A percentile compares a stretch with the other conserved stretches of the same genome.
These are phyloP conservation scores for Allium sativum DNA, from an alignment of 106 monocot species.

Conservation along the genomic window DNA sequence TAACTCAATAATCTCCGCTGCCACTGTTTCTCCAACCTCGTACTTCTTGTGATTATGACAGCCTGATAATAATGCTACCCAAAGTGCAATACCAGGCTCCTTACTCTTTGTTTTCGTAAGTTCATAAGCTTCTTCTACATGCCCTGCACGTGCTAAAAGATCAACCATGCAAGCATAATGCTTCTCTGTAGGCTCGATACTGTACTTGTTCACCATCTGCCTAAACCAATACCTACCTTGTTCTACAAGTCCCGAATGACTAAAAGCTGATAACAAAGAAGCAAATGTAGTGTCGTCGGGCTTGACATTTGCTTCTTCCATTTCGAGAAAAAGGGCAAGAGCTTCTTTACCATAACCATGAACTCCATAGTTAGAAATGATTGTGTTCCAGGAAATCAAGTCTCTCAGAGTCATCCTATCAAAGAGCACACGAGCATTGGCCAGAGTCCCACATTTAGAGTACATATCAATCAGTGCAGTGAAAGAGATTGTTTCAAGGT, in stretches of 20 bases:
- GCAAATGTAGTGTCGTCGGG: constrained; percentile 71
- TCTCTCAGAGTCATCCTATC: constrained; percentile 34
- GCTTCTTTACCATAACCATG: constrained; percentile 64
- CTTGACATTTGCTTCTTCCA: constrained; percentile 28
- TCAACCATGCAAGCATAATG: constrained; percentile 68
- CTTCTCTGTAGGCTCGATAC: constrained; percentile 50
- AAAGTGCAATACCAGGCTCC: constrained; percentile 44
- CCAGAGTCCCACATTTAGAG: constrained; percentile 60
- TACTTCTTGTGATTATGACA: constrained; percentile 39
- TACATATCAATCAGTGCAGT: constrained; percentile 84
- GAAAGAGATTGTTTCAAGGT: constrained; percentile 27
- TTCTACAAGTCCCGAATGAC: constrained; percentile 66
- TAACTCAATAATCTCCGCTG: constrained; percentile 36
- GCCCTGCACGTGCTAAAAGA: constrained; percentile 63
- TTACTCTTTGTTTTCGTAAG: constrained; percentile 37
- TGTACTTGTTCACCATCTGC: constrained; percentile 38
- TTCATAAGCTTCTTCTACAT: constrained; percentile 38
- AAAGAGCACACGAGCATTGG: constrained; percentile 35
- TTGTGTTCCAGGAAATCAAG: constrained; percentile 61
- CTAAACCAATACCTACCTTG: constrained; percentile 57
- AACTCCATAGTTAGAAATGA: constrained; percentile 55
- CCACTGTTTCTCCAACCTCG: constrained; percentile 37
- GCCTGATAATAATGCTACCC: constrained; percentile 68
- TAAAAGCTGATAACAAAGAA: constrained; percentile 62
- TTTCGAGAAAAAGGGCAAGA: constrained; percentile 38